Evolutionary conservation across 2,329 filamentous ascomycete genomes (phyloP).

Genomic region (Coniella lustricola): DNA sequence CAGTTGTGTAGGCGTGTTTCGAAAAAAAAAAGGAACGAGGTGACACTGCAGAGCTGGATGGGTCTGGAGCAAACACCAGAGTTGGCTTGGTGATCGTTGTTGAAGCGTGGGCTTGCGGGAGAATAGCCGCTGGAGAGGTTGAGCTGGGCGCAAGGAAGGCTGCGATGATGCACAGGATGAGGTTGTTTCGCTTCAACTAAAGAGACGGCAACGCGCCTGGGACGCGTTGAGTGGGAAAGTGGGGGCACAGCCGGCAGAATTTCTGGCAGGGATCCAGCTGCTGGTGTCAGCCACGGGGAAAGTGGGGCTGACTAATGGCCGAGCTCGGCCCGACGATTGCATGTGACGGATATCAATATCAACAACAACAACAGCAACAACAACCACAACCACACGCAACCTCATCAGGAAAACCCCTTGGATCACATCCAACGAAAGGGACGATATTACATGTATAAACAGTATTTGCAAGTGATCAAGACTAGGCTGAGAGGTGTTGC

Average conservation of each 20-base stretch:
- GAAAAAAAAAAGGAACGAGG: background rate
- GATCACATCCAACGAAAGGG: too few relatives aligned
- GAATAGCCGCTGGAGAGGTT: too few relatives aligned
- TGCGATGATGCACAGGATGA: background rate
- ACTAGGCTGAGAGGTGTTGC: too few relatives aligned
- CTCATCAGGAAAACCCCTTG: too few relatives aligned
- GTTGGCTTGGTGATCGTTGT: too few relatives aligned
- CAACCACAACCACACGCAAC: too few relatives aligned
- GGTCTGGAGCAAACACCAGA: background rate
- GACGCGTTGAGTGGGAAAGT: slow-evolving; percentile 7
- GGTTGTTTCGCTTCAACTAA: background rate
- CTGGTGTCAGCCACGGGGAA: too few relatives aligned
- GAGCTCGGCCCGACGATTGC: background rate
- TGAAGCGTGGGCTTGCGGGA: too few relatives aligned
- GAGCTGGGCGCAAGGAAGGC: background rate
- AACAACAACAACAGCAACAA: too few relatives aligned
- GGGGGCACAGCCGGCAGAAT: background rate
- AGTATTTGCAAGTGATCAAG: too few relatives aligned
- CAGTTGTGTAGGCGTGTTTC: background rate
- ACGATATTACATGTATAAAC: too few relatives aligned
- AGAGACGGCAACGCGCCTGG: background rate
- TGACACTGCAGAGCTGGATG: background rate
- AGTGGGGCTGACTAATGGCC: background rate
- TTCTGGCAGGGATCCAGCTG: background rate
- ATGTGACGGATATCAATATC: too few relatives aligned